phyloP scores from a whole-genome alignment of 2,329 filamentous ascomycete species.

The Pestalotiopsis sp. region DNA sequence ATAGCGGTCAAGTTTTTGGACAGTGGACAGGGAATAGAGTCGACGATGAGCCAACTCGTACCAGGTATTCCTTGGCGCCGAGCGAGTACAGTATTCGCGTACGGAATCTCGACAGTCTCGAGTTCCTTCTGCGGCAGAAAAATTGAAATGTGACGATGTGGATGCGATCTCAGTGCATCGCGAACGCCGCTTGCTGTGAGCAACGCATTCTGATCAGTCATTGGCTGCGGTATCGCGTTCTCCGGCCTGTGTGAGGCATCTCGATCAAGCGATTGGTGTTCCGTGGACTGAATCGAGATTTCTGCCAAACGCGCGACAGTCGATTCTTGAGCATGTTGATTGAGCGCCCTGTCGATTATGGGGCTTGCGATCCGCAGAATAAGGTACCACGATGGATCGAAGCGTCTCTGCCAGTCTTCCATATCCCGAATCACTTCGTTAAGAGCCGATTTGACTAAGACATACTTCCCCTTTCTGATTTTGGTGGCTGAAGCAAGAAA shows the following conservation, averaged over 20 bases:
- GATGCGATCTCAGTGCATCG: not conserved
- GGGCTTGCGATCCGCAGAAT: not conserved
- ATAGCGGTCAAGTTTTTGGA: not conserved
- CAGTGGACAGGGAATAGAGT: not conserved
- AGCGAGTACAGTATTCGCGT: not conserved
- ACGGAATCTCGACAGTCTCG: not conserved
- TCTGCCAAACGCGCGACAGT: not conserved
- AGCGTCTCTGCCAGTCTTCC: not conserved
- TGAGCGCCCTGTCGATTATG: not conserved
- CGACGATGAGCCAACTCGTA: not conserved
- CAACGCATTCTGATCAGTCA: not conserved
- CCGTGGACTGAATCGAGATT: not conserved
- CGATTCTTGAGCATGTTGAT: not conserved
- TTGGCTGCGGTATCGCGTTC: not conserved
- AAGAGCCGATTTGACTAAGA: not conserved
- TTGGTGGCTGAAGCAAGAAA: not conserved
- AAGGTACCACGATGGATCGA: conserved; percentile 10
- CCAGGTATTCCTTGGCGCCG: not conserved
- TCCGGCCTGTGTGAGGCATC: not conserved
- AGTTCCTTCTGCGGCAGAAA: not conserved
- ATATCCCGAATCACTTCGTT: not conserved
- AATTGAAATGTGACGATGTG: not conserved
- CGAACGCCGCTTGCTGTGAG: not conserved
- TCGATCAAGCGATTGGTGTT: not conserved
- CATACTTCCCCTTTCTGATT: not conserved